Base-by-base conservation (phyloP, 805 yeast species). In the Kodamaea sagamina region DNA sequence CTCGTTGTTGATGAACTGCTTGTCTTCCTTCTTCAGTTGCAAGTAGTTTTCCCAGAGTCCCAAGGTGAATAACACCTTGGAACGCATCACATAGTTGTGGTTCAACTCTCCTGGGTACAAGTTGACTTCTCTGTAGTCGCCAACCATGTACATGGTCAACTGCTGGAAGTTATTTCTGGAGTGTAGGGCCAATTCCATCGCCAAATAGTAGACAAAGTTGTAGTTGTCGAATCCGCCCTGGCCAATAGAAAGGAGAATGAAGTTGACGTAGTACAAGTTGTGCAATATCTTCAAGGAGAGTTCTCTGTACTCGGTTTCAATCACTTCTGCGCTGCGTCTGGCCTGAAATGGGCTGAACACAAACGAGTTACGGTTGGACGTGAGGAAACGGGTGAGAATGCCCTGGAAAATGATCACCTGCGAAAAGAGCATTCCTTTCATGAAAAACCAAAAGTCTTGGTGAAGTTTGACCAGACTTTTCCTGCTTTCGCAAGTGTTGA, bases 191-290 rank as follows among this genome's bases (percentile, higher is more conserved):
- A 55, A 57, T 47, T 79, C 85, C 2, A 78, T 43, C 8, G 78
- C 54, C 4, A 80, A 61, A 32, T 73, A 65, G 49, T 78, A 78
- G 11, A 81, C 78, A 57, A 79, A 83, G 51, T 81, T 80, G 58
- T 79, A 84, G 9, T 78, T 71, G 44, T 79, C 80, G 54, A 81
- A 81, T 3, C 86, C 86, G 4, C 85, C 86, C 17, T 77, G 74
- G 0, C 87, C 87, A 6, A 81, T 72, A 16, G 75, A 63, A 21
- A 75, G 70, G 18, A 80, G 53, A 6, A 81, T 63, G 47, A 74
- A 79, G 48, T 77, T 70, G 39, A 72, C 36, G 47, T 73, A 59
- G 53, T 67, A 78, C 9, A 80, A 59, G 5, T 64, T 55, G 34
- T 67, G 67, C 25, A 78, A 53, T 0, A 76, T 58, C 21, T 54